Evolutionary conservation across 1,139 yeast species (phyloP).

Genomic region (Yamadazyma buinensis): DNA sequence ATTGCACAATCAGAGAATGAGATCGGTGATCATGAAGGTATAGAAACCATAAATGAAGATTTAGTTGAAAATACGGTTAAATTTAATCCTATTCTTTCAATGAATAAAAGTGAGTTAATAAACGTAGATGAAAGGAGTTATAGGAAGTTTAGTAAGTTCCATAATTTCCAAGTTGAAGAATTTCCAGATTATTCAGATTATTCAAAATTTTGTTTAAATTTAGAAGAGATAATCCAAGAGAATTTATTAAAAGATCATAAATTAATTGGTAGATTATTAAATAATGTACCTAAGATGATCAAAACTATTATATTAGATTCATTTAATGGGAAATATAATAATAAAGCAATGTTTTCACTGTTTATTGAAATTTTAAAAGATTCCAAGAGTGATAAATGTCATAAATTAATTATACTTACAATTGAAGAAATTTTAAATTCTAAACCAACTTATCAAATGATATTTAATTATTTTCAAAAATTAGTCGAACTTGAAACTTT

Average conservation of each 20-base stretch:
- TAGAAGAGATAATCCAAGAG: slow-evolving; percentile 28
- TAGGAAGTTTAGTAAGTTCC: no score
- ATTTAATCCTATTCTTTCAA: no score
- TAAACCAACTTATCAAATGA: slow-evolving; percentile 14
- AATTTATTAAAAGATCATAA: slow-evolving; percentile 24
- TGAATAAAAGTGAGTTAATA: no score
- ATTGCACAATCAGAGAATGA: no score
- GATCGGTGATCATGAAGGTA: no score
- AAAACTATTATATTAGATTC: slow-evolving; percentile 8
- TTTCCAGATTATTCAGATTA: no score
- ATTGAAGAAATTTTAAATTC: slow-evolving; percentile 18
- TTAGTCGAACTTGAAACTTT: slow-evolving; percentile 21
- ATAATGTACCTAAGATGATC: slow-evolving; percentile 16
- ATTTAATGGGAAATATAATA: slow-evolving; percentile 10
- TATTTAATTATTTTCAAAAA: slow-evolving; percentile 20
- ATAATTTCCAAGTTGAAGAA: no score
- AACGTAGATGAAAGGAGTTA: no score
- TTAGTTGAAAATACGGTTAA: no score
- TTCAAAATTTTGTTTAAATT: slow-evolving; percentile 25
- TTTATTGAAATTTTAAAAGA: slow-evolving; percentile 22
- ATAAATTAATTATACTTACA: slow-evolving; percentile 17
- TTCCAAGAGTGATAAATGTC: slow-evolving; percentile 17
- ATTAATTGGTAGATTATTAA: slow-evolving; percentile 19
- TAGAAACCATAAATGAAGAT: no score
- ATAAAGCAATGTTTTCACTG: slow-evolving; percentile 26